A percentile compares a stretch with the other conserved stretches of the same genome.
Conservation (phyloP, 768 basidiomycete genomes). For the Strobilomyces confusus region DNA sequence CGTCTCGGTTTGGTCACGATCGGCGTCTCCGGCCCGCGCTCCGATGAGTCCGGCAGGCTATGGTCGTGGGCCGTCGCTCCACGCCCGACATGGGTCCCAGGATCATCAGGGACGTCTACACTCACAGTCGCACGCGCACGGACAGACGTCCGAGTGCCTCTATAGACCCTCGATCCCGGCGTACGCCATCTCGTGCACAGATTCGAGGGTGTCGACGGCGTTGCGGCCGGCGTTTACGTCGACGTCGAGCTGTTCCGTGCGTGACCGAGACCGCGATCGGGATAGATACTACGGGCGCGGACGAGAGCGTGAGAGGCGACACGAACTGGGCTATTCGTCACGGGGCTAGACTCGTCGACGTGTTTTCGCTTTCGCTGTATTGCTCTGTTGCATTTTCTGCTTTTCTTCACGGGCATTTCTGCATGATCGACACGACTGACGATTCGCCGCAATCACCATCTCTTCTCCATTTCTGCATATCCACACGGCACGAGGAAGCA, state of each 20-base stretch:
- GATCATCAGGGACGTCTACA: conserved; percentile 19
- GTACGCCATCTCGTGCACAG: conserved; percentile 31
- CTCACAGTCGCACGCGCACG: neutral
- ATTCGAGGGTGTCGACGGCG: conserved; percentile 32
- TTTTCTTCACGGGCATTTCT: neutral
- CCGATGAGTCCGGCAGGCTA: conserved; percentile 3
- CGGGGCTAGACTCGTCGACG: conserved; percentile 1
- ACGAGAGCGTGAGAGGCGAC: conserved; percentile 15
- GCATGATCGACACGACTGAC: conserved; percentile 2
- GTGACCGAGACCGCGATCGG: conserved; percentile 20
- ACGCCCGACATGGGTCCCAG: conserved; percentile 11
- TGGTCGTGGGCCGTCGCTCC: conserved; percentile 14
- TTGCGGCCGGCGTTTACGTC: conserved; percentile 32
- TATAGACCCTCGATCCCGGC: conserved; percentile 31
- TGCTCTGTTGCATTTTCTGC: neutral
- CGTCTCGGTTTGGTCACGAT: conserved; percentile 24
- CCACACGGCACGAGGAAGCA: neutral
- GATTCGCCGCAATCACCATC: neutral
- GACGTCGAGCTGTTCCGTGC: conserved; percentile 11
- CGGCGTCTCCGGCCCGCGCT: conserved; percentile 23
- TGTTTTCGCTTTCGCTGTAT: neutral
- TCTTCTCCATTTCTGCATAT: neutral
- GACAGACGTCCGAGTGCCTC: conserved; percentile 20
- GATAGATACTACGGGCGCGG: conserved; percentile 7
- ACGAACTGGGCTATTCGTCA: conserved; percentile 12